Base-by-base conservation (phyloP, 129 eudicot genomes). In the Sambucus nigra region DNA sequence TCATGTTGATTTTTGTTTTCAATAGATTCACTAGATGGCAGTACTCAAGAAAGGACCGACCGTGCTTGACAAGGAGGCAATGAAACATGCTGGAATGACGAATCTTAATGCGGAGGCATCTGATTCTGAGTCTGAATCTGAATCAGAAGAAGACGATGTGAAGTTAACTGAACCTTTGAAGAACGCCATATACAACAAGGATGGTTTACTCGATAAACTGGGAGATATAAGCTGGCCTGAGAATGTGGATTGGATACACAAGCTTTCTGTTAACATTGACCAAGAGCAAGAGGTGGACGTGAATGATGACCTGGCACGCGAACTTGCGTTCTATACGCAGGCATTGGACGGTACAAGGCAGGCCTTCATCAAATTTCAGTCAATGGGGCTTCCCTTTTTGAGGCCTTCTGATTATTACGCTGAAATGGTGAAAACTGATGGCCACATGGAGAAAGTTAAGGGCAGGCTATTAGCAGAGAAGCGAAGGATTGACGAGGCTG, bases 371-470 rank as follows among this genome's bases (percentile, higher is more conserved):
- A 84, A 88, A 32, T 79, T 88, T 20, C 82, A 88, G 56, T 48
- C 87, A 18, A 78, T 51, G 83, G 78, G 82, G 4, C 72, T 70
- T 14, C 97, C 97, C 4, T 84, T 83, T 64, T 75, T 84, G 19
- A 80, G 97, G 60, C 97, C 97, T 6, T 22, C 76, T 5, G 95
- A 88, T 55, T 88, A 80, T 59, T 84, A 88, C 63, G 92, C 97
- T 24, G 97, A 80, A 64, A 88, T 88, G 97, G 92, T 84, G 76
- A 88, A 88, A 60, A 59, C 81, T 14, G 97, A 88, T 57, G 2
- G 65, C 11, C 97, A 88, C 84, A 88, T 84, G 97, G 92, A 69
- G 76, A 88, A 80, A 59, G 82, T 88, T 5, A 84, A 81, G 82
- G 77, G 92, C 21, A 73, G 80, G 18, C 92, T 88, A 6, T 67